Percentiles rank a stretch among this genome's conserved stretches.
Evolutionary conservation across 352 stramenopile genomes (phyloP).

Genomic region (Pythium monospermum): DNA sequence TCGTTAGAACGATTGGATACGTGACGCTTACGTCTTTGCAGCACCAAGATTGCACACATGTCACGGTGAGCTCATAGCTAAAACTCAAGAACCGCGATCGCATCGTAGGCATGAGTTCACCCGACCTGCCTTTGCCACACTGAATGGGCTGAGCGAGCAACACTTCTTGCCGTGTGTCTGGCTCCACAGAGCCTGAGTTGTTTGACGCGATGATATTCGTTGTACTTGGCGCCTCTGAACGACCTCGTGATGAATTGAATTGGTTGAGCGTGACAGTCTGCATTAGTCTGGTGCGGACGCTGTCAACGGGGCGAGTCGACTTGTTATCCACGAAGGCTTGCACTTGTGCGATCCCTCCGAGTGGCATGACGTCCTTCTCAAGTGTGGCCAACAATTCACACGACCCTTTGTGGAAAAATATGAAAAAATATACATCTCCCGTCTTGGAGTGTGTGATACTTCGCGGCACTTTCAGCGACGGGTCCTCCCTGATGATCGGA

Average conservation of each 20-base stretch:
- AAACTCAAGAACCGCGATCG: constrained; percentile 4
- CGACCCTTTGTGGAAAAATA: constrained; percentile 7
- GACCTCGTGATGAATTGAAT: neutral
- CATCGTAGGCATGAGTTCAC: constrained; percentile 5
- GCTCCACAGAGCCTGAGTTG: neutral
- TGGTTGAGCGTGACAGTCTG: constrained; percentile 8
- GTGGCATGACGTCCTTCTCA: constrained; percentile 4
- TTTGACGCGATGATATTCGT: neutral
- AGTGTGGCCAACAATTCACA: constrained; percentile 6
- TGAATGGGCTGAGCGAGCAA: neutral
- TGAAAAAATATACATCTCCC: constrained; percentile 1
- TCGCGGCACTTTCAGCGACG: neutral
- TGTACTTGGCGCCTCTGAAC: neutral
- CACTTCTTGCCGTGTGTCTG: neutral
- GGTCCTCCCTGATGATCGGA: constrained; percentile 1
- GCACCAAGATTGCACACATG: constrained; percentile 7
- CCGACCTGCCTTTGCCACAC: neutral
- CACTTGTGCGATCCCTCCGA: constrained; percentile 1
- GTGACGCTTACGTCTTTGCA: constrained; percentile 4
- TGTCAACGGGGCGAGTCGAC: neutral
- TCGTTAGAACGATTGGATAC: constrained; percentile 5
- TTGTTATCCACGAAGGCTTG: constrained; percentile 5
- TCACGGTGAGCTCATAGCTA: constrained; percentile 3
- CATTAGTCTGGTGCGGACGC: neutral
- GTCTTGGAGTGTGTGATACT: neutral